These are phyloP conservation scores for Clonostachys byssicola DNA, from an alignment of 2,329 filamentous ascomycete genomes.

Conservation along the genomic window DNA sequence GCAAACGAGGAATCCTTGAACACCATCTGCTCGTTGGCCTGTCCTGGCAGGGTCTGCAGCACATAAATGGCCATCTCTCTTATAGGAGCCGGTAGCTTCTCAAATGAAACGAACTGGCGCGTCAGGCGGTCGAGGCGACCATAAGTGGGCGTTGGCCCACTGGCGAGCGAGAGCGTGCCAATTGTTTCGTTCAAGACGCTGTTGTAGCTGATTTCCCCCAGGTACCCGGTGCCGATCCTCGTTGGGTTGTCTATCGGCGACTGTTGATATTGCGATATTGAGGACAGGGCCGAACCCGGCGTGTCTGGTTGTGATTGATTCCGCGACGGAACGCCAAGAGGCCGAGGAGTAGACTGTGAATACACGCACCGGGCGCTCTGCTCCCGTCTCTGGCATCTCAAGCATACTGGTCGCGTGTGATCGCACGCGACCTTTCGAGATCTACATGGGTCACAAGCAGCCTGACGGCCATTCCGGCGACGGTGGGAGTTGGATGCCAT, in stretches of 20 bases:
- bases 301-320: not conserved
- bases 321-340: not conserved
- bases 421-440: constrained; percentile 34
- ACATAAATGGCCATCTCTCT: constrained; percentile 29
- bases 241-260: too few species aligned
- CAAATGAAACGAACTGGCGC: constrained; percentile 5
- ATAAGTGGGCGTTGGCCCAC: constrained; percentile 1
- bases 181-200: constrained; percentile 35
- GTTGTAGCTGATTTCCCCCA: constrained; percentile 39
- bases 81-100: constrained; percentile 15
- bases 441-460: constrained; percentile 23
- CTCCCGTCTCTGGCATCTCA: constrained; percentile 26
- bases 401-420: constrained; percentile 27
- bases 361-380: constrained; percentile 25
- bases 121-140: not conserved
- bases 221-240: constrained; percentile 22
- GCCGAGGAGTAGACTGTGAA: not conserved
- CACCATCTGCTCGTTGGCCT: constrained; percentile 11
- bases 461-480: constrained; percentile 13
- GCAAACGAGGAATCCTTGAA: constrained; percentile 11
- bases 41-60: constrained; percentile 25
- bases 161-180: constrained; percentile 27
- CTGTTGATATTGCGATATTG: constrained; percentile 1
- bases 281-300: constrained; percentile 5
- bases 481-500: constrained; percentile 4